These are phyloP conservation scores for Sindora glabra DNA, from an alignment of 306 rosid genomes.

Conservation along the genomic window DNA sequence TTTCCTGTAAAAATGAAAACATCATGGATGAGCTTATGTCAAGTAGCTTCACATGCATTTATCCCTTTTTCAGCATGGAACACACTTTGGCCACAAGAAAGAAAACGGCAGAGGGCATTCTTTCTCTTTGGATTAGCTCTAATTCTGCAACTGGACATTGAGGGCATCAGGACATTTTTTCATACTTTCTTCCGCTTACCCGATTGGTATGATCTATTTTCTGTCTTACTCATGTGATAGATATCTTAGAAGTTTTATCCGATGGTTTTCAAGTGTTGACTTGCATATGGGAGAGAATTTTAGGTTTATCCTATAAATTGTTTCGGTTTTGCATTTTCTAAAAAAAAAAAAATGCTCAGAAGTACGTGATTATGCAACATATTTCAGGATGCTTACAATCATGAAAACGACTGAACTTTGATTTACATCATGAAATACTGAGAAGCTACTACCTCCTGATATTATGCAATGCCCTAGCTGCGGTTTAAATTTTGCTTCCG, in stretches of 20 bases:
- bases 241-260: background rate
- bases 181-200: constrained; percentile 91
- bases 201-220: constrained; percentile 50
- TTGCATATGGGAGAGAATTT: no score
- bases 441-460: background rate
- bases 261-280: constrained; percentile 3
- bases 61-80: constrained; percentile 65
- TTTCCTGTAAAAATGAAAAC: no score
- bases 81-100: constrained; percentile 94
- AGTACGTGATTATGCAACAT: background rate
- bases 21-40: no score
- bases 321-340: no score
- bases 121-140: constrained; percentile 91
- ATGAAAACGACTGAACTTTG: background rate
- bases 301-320: no score
- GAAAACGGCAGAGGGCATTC: constrained; percentile 93
- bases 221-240: constrained; percentile 8
- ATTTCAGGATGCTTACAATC: background rate
- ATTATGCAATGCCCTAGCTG: background rate
- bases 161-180: constrained; percentile 82
- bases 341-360: no score
- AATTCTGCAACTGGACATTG: constrained; percentile 78
- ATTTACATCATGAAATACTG: background rate
- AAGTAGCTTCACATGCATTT: no score
- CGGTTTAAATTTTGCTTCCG: background rate